phyloP scores from a whole-genome alignment of 202 grass and related monocot species.

The Musa balbisiana region DNA sequence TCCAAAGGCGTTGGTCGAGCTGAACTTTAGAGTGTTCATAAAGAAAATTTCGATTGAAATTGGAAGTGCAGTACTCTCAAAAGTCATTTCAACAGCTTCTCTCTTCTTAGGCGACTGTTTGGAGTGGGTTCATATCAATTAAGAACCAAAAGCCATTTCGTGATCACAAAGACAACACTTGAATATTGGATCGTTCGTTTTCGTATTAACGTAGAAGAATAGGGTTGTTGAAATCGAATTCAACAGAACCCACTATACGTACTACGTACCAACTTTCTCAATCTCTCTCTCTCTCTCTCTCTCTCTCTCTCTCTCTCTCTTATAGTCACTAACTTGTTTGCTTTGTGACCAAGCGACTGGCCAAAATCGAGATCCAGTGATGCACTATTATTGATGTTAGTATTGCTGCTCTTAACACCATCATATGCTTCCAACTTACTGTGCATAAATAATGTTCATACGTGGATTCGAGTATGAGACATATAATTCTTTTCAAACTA shows the following conservation, averaged over 20 bases:
- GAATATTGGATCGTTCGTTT: neutral
- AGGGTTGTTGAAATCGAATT: neutral
- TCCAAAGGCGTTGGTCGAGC: neutral
- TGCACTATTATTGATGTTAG: too few species aligned
- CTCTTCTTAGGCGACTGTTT: neutral
- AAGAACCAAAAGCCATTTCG: neutral
- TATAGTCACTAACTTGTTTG: too few species aligned
- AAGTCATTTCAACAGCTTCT: neutral
- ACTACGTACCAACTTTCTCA: neutral
- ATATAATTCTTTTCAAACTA: too few species aligned
- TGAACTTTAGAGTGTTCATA: conserved; percentile 7
- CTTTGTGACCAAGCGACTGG: too few species aligned
- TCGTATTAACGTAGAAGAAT: neutral
- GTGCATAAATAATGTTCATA: too few species aligned
- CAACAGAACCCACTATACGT: neutral
- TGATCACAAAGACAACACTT: neutral
- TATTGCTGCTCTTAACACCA: too few species aligned
- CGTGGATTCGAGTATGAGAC: too few species aligned
- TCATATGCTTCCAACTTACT: too few species aligned
- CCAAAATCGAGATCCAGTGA: too few species aligned
- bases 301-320: neutral
- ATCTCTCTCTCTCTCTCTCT: neutral
- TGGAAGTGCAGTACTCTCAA: neutral
- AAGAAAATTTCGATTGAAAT: neutral
- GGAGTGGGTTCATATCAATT: too few species aligned